A percentile compares a stretch with the other conserved stretches of the same genome.
Evolutionary conservation across 345 rosid species (phyloP).

Genomic region (Cardamine occulta): DNA sequence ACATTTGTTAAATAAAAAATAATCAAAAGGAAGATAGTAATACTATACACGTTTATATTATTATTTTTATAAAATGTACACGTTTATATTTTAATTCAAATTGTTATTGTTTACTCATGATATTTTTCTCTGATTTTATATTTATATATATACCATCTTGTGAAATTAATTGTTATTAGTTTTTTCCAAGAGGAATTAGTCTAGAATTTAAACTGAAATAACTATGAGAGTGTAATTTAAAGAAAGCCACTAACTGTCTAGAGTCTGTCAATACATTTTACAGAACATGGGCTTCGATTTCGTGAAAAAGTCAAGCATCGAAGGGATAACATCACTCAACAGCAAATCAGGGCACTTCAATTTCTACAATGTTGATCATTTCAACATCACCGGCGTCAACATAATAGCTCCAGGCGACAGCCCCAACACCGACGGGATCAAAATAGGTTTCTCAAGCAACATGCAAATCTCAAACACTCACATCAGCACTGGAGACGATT

Average conservation of each 20-base stretch:
- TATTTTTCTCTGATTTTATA: too few species aligned
- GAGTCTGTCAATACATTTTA: neutral
- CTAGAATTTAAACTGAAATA: neutral
- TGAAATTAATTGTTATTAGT: neutral
- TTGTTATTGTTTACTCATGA: neutral
- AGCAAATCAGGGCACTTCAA: slow-evolving; percentile 36
- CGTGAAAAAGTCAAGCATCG: slow-evolving; percentile 2
- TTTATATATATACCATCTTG: neutral
- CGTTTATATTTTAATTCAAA: too few species aligned
- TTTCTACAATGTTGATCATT: slow-evolving; percentile 2
- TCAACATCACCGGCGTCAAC: neutral
- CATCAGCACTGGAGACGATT: slow-evolving; percentile 67
- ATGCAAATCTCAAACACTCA: slow-evolving; percentile 47
- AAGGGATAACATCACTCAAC: slow-evolving; percentile 32
- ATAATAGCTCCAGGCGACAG: slow-evolving; percentile 29
- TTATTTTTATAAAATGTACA: too few species aligned
- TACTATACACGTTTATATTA: too few species aligned
- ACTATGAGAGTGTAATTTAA: neutral
- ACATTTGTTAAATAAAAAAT: too few species aligned
- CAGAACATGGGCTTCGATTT: slow-evolving; percentile 34
- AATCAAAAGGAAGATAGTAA: too few species aligned
- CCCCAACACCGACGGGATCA: slow-evolving; percentile 53
- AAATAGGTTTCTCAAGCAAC: slow-evolving; percentile 54
- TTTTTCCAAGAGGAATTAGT: neutral
- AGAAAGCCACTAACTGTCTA: neutral